Percentiles rank a stretch among this genome's conserved stretches.
Evolutionary conservation across 768 basidiomycete genomes (phyloP).

Genomic region (Boletus speciosus): DNA sequence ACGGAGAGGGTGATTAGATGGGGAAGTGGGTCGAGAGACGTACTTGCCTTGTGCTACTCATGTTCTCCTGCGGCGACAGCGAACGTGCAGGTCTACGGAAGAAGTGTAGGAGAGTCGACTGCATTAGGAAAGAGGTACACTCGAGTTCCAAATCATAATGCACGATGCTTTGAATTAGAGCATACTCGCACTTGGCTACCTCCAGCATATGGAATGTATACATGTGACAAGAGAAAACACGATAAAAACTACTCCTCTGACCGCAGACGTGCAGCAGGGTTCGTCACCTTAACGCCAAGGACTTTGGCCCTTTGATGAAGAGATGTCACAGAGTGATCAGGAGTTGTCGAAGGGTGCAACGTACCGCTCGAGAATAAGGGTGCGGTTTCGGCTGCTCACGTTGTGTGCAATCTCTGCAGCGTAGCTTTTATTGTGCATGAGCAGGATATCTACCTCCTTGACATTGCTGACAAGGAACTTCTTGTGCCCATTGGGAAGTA

Average conservation of each 20-base stretch:
- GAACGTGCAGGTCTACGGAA: conserved; percentile 14
- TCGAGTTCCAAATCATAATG: conserved; percentile 4
- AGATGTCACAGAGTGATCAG: conserved; percentile 6
- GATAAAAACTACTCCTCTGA: conserved; percentile 77
- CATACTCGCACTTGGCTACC: conserved; percentile 49
- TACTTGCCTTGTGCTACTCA: conserved; percentile 28
- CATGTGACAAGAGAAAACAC: conserved; percentile 35
- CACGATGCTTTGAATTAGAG: conserved; percentile 29
- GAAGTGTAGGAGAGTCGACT: conserved; percentile 15
- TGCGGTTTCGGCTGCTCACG: conserved; percentile 94
- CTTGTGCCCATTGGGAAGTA: conserved; percentile 94
- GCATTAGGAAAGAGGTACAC: conserved; percentile 24
- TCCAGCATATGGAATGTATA: conserved; percentile 52
- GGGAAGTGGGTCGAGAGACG: not conserved
- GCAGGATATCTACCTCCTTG: conserved; percentile 88
- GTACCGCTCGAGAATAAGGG: conserved; percentile 82
- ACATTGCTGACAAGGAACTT: conserved; percentile 94
- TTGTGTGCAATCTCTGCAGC: conserved; percentile 96
- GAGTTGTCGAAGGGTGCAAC: conserved; percentile 16
- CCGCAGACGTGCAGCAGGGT: conserved; percentile 87
- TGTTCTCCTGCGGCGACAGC: conserved; percentile 12
- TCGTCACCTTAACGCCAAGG: conserved; percentile 90
- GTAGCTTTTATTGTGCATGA: conserved; percentile 97
- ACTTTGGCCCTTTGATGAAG: conserved; percentile 63
- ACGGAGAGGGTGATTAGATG: not conserved